Conservation (phyloP, 331 rosid genomes). For the Stylosanthes scabra region DNA sequence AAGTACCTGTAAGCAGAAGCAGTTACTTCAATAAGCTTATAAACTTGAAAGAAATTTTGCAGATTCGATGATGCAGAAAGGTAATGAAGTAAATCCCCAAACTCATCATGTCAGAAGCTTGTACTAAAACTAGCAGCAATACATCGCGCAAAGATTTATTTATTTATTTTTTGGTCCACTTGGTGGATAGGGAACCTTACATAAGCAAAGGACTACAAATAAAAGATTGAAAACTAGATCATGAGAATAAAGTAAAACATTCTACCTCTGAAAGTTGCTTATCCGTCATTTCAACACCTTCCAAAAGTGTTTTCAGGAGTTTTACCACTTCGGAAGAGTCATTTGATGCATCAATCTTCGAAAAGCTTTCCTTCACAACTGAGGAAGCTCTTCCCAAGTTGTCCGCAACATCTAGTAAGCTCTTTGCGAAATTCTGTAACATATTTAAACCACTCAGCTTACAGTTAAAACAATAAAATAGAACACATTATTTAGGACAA, state of each 20-base stretch:
- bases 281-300: slow-evolving; percentile 98
- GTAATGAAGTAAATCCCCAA: slow-evolving; percentile 8
- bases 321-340: slow-evolving; percentile 71
- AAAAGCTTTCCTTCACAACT: slow-evolving; percentile 77
- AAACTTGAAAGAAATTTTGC: slow-evolving; percentile 9
- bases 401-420: slow-evolving; percentile 95
- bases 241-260: slow-evolving; percentile 13
- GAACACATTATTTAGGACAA: slow-evolving; percentile 3
- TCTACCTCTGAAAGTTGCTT: slow-evolving; percentile 86
- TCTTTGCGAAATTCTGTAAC: slow-evolving; percentile 86
- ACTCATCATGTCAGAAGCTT: slow-evolving; percentile 16
- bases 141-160: neutral
- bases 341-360: slow-evolving; percentile 66
- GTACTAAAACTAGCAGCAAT: neutral
- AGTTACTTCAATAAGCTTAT: slow-evolving; percentile 10
- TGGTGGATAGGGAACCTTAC: neutral
- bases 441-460: slow-evolving; percentile 37
- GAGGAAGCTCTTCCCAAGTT: slow-evolving; percentile 93
- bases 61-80: neutral
- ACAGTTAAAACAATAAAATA: neutral
- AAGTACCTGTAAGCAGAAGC: slow-evolving; percentile 67
- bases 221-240: slow-evolving; percentile 8
- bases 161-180: no score
- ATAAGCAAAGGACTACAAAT: neutral
- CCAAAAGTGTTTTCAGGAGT: slow-evolving; percentile 82